A percentile compares a stretch with the other conserved stretches of the same genome.
phyloP scores from a whole-genome alignment of 2,329 filamentous ascomycete genomes.

The Fusarium subglutinans region DNA sequence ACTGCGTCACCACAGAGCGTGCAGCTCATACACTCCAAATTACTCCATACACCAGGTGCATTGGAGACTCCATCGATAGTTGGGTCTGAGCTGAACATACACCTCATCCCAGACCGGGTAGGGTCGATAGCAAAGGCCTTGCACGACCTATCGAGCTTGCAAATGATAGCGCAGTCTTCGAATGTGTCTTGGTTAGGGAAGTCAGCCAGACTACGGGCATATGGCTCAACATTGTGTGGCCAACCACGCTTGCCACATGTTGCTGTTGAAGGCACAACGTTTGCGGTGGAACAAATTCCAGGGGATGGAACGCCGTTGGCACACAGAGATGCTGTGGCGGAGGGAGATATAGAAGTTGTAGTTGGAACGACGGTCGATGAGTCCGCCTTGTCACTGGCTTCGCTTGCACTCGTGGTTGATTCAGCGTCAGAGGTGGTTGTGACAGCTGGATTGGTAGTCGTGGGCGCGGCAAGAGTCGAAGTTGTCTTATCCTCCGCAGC shows the following conservation, averaged over 20 bases:
- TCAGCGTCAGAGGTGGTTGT: background rate
- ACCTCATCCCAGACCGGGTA: background rate
- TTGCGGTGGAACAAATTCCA: constrained; percentile 5
- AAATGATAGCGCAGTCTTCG: constrained; percentile 32
- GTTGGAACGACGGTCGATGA: background rate
- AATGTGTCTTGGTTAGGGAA: constrained; percentile 8
- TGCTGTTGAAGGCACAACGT: background rate
- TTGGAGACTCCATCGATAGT: background rate
- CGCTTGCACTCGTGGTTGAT: background rate
- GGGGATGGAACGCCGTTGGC: constrained; percentile 20
- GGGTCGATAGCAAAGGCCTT: constrained; percentile 23
- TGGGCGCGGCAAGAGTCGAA: background rate
- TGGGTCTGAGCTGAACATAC: constrained; percentile 13
- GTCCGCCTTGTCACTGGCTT: background rate
- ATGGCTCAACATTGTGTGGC: constrained; percentile 4
- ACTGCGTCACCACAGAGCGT: background rate
- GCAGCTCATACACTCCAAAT: constrained; percentile 22
- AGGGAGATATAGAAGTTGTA: background rate
- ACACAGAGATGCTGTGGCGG: background rate
- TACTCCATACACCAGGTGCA: constrained; percentile 2
- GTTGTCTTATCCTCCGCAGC: background rate
- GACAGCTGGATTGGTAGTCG: background rate
- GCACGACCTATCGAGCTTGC: constrained; percentile 9
- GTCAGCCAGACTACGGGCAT: background rate
- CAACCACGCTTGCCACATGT: constrained; percentile 16